Conservation (phyloP, 345 rosid genomes). For the Aurinia saxatilis region DNA sequence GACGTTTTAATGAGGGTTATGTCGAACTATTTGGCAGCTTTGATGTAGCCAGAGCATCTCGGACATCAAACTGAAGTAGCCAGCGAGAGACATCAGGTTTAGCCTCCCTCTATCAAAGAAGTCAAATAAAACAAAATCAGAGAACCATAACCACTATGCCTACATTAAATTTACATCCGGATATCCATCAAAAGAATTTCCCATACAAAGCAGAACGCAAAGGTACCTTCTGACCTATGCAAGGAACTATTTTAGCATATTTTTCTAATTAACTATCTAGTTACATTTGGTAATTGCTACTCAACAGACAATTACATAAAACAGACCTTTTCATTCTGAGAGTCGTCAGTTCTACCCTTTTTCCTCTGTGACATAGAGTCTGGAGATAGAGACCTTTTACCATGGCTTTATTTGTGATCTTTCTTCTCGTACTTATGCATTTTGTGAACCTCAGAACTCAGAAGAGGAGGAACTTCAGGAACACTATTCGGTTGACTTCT, state of each 20-base stretch:
- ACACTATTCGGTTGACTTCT: conserved; percentile 45
- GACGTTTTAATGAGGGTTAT: conserved; percentile 69
- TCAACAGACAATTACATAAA: background rate
- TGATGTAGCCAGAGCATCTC: too few species aligned
- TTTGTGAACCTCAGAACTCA: conserved; percentile 50
- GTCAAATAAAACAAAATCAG: conserved; percentile 18
- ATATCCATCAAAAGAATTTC: background rate
- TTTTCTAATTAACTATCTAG: background rate
- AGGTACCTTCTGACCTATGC: background rate
- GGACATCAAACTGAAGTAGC: too few species aligned
- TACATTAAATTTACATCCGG: background rate
- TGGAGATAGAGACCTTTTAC: conserved; percentile 54
- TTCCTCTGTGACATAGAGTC: conserved; percentile 38
- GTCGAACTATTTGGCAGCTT: conserved; percentile 37
- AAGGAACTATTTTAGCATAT: background rate
- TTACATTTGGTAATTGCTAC: background rate
- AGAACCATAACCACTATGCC: conserved; percentile 6
- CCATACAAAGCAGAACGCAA: background rate
- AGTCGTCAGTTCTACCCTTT: conserved; percentile 48
- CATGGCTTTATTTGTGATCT: conserved; percentile 30
- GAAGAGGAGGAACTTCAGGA: conserved; percentile 56
- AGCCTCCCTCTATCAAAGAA: conserved; percentile 53
- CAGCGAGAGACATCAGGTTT: conserved; percentile 68
- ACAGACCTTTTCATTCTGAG: conserved; percentile 49
- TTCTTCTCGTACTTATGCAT: conserved; percentile 37